These are phyloP conservation scores for Orobanche coerulescens DNA, from an alignment of 257 asterid genomes.

Conservation along the genomic window DNA sequence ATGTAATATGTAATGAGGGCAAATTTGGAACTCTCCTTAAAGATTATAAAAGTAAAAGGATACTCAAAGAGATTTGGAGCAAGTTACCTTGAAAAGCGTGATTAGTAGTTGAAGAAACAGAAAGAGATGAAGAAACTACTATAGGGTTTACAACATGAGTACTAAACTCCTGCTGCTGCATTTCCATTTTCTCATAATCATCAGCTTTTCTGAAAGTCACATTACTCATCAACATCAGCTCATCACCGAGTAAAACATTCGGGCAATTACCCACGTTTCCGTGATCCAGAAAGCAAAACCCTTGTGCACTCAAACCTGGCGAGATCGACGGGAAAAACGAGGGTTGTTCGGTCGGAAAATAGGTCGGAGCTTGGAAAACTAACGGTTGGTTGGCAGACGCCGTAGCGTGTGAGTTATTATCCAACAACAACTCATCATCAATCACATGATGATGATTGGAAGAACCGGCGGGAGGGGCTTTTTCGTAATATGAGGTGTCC, in stretches of 20 bases:
- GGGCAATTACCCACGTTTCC: constrained; percentile 24
- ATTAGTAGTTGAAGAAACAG: too few species aligned
- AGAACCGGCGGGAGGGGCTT: constrained; percentile 27
- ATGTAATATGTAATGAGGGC: too few species aligned
- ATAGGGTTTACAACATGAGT: too few species aligned
- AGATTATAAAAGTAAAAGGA: too few species aligned
- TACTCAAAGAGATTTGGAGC: too few species aligned
- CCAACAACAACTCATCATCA: constrained; percentile 38
- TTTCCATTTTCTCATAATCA: constrained; percentile 34
- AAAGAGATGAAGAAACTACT: too few species aligned
- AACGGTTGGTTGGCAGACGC: constrained; percentile 51
- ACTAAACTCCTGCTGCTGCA: constrained; percentile 24
- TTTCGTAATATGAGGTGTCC: constrained; percentile 31
- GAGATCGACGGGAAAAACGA: constrained; percentile 34
- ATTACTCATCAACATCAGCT: constrained; percentile 32
- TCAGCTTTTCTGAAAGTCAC: constrained; percentile 25
- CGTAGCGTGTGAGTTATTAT: constrained; percentile 33
- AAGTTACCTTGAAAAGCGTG: too few species aligned
- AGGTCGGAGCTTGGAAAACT: constrained; percentile 25
- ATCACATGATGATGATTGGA: constrained; percentile 30
- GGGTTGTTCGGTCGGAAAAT: constrained; percentile 35
- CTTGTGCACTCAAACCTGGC: constrained; percentile 32
- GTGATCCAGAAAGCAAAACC: constrained; percentile 34
- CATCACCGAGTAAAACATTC: constrained; percentile 35
- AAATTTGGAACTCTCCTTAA: too few species aligned